Conservation (phyloP, 164 flowering plant species). For the Amborella trichopoda region DNA sequence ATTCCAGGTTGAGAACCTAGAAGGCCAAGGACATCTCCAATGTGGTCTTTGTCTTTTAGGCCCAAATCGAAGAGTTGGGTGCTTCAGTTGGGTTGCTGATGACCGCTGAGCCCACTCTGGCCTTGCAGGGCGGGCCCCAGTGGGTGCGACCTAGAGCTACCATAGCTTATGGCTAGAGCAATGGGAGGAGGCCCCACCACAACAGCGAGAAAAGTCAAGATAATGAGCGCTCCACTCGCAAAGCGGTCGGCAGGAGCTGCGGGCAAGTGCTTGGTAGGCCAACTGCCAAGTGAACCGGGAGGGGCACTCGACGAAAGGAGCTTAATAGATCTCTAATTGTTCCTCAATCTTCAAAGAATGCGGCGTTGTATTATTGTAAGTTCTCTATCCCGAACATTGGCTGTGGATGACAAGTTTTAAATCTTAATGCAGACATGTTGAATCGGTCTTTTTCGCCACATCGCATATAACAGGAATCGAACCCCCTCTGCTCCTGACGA, state of each 20-base stretch:
- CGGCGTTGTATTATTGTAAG: too few relatives aligned
- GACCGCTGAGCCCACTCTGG: not conserved
- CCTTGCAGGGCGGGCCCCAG: slow-evolving; percentile 2
- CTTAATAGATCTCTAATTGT: too few relatives aligned
- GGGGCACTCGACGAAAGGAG: slow-evolving; percentile 2
- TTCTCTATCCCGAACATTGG: too few relatives aligned
- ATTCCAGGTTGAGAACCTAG: too few relatives aligned
- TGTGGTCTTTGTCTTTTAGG: too few relatives aligned
- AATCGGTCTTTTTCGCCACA: not conserved
- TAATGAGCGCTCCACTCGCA: slow-evolving; percentile 3
- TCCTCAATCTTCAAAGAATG: too few relatives aligned
- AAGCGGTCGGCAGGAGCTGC: slow-evolving; percentile 2
- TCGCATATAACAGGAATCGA: not conserved
- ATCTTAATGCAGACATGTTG: not conserved
- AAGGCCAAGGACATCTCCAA: too few relatives aligned
- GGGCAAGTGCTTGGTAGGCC: slow-evolving; percentile 5
- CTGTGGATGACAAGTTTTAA: not conserved
- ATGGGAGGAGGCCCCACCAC: slow-evolving; percentile 3
- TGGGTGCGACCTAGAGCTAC: slow-evolving; percentile 7
- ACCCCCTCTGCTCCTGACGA: not conserved
- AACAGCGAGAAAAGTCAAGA: not conserved
- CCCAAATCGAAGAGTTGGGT: too few relatives aligned
- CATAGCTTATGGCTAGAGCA: slow-evolving; percentile 9
- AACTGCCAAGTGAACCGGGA: slow-evolving; percentile 3
- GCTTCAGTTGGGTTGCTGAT: not conserved